Conservation (phyloP, 2,329 filamentous ascomycete species). For the Calonectria pseudoreteaudii region DNA sequence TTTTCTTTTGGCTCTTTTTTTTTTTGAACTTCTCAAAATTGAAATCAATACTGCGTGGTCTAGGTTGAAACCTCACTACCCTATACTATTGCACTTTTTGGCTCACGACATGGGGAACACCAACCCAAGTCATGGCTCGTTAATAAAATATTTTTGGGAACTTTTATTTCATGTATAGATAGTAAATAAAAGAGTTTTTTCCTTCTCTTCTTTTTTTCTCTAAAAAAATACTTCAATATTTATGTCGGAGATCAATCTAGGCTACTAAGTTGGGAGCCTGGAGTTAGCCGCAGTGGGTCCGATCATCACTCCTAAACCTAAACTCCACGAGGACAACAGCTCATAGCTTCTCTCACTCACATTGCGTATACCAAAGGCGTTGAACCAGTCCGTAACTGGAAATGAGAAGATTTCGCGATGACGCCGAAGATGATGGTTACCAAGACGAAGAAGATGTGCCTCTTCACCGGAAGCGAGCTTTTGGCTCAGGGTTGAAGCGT, state of each 20-base stretch:
- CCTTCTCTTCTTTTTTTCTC: too few species aligned
- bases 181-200: neutral
- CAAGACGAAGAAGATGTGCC: constrained; percentile 60
- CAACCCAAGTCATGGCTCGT: neutral
- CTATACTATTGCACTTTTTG: neutral
- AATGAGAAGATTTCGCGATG: constrained; percentile 37
- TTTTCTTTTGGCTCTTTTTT: neutral
- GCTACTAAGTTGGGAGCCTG: neutral
- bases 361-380: neutral
- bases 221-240: neutral
- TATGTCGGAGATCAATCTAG: neutral
- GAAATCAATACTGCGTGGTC: neutral
- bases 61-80: neutral
- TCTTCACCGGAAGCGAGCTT: constrained; percentile 65
- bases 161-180: neutral
- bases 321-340: neutral
- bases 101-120: neutral
- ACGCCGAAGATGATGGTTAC: constrained; percentile 37
- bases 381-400: constrained; percentile 33
- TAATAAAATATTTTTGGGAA: neutral
- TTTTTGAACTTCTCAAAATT: neutral
- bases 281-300: constrained; percentile 10
- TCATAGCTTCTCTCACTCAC: neutral
- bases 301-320: neutral
- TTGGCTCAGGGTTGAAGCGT: constrained; percentile 67